phyloP scores from a whole-genome alignment of 2,329 filamentous ascomycete genomes.

The Sarocladium brachiariae region DNA sequence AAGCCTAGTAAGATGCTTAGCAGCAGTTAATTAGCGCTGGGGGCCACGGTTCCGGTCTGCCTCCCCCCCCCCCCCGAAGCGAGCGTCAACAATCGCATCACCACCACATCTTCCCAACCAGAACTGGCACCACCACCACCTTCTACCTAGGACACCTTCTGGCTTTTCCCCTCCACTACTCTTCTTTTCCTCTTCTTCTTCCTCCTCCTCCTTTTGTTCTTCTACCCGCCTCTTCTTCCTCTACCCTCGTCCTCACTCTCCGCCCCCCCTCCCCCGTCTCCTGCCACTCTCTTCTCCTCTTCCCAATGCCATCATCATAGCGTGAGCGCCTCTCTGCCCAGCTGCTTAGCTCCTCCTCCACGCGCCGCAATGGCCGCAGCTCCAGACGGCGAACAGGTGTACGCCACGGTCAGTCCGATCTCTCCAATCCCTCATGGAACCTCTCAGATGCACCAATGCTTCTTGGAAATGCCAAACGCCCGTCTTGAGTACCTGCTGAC shows the following conservation, averaged over 20 bases:
- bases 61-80: background rate
- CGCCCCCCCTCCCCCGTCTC: slow-evolving; percentile 10
- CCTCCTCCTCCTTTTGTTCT: slow-evolving; percentile 5
- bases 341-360: background rate
- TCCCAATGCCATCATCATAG: slow-evolving; percentile 5
- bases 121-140: slow-evolving; percentile 4
- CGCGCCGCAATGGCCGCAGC: slow-evolving; percentile 28
- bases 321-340: slow-evolving; percentile 1
- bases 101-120: background rate
- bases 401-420: slow-evolving; percentile 45
- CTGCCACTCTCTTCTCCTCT: slow-evolving; percentile 8
- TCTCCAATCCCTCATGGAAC: background rate
- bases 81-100: slow-evolving; percentile 5
- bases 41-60: too few relatives aligned
- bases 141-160: slow-evolving; percentile 13
- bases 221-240: slow-evolving; percentile 18
- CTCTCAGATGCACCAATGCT: background rate
- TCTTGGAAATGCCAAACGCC: too few relatives aligned
- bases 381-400: slow-evolving; percentile 42
- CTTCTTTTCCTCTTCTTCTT: slow-evolving; percentile 10
- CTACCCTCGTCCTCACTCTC: slow-evolving; percentile 11
- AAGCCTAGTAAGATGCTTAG: too few relatives aligned
- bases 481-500: background rate
- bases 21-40: too few relatives aligned
- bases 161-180: slow-evolving; percentile 12